Evolutionary conservation across 1,139 yeast species (phyloP).

Genomic region (Taiozyma sp.): DNA sequence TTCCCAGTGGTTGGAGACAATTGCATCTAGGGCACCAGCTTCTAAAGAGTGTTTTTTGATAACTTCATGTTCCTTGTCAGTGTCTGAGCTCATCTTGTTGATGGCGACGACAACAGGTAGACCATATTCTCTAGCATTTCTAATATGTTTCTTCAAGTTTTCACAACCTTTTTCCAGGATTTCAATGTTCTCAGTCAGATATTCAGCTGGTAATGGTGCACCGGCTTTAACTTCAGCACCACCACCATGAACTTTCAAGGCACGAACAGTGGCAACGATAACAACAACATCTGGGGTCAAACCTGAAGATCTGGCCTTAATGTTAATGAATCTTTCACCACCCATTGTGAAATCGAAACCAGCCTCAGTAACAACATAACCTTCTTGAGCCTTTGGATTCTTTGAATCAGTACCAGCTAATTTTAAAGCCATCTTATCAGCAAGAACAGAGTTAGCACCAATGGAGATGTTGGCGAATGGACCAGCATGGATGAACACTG

Average conservation of each 20-base stretch:
- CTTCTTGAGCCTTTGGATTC: conserved; percentile 52
- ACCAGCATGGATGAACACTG: conserved; percentile 97
- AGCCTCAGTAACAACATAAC: conserved; percentile 95
- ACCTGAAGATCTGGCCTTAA: conserved; percentile 93
- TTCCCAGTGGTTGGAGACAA: conserved; percentile 96
- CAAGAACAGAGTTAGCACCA: conserved; percentile 92
- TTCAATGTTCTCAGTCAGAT: conserved; percentile 81
- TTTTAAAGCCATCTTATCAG: conserved; percentile 93
- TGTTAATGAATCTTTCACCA: conserved; percentile 95
- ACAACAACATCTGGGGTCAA: conserved; percentile 88
- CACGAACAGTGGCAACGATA: conserved; percentile 96
- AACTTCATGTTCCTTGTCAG: conserved; percentile 76
- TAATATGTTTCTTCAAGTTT: conserved; percentile 87
- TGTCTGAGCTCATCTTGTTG: conserved; percentile 84
- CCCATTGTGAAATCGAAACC: conserved; percentile 99
- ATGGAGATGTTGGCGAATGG: conserved; percentile 97
- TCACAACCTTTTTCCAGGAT: conserved; percentile 80
- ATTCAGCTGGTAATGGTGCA: conserved; percentile 80
- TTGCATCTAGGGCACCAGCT: conserved; percentile 96
- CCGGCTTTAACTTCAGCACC: conserved; percentile 98
- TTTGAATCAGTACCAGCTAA: conserved; percentile 70
- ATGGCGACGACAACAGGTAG: conserved; percentile 95
- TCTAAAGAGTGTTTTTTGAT: conserved; percentile 78
- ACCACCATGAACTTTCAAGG: conserved; percentile 96
- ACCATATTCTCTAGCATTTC: conserved; percentile 81